Conservation (phyloP, 106 monocot species). For the Amphibolis antarctica region DNA sequence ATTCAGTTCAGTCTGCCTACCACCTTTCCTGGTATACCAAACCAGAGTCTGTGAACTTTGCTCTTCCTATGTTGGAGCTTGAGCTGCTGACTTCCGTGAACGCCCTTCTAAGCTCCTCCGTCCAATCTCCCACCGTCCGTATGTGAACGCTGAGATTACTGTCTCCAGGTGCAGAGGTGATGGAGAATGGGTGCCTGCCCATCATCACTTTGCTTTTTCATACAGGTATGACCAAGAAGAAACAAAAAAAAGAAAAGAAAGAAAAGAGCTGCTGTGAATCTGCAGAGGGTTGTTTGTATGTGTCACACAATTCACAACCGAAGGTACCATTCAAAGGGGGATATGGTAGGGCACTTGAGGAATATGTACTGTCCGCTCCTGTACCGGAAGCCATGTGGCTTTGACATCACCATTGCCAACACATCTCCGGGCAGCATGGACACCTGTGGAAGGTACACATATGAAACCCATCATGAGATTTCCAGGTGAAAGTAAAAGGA, state of each 20-base stretch:
- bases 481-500: too few species aligned
- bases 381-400: constrained; percentile 69
- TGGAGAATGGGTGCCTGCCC: constrained; percentile 82
- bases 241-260: neutral
- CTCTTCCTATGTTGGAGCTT: constrained; percentile 18
- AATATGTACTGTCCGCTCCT: constrained; percentile 84
- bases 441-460: constrained; percentile 32
- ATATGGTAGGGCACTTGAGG: constrained; percentile 65
- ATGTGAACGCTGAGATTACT: constrained; percentile 72
- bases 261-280: neutral
- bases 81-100: constrained; percentile 49
- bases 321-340: constrained; percentile 80
- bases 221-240: neutral
- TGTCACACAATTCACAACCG: neutral
- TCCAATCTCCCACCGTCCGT: constrained; percentile 69
- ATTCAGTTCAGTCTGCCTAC: neutral
- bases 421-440: constrained; percentile 65
- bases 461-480: too few species aligned
- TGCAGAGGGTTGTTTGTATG: neutral
- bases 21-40: constrained; percentile 24
- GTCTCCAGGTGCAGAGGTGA: constrained; percentile 86
- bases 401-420: constrained; percentile 59
- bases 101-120: constrained; percentile 54
- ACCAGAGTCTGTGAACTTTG: constrained; percentile 26
- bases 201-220: neutral